Percentiles rank a stretch among this genome's conserved stretches.
These are phyloP conservation scores for Mycena citricolor DNA, from an alignment of 1,284 basidiomycete genomes.

Conservation along the genomic window DNA sequence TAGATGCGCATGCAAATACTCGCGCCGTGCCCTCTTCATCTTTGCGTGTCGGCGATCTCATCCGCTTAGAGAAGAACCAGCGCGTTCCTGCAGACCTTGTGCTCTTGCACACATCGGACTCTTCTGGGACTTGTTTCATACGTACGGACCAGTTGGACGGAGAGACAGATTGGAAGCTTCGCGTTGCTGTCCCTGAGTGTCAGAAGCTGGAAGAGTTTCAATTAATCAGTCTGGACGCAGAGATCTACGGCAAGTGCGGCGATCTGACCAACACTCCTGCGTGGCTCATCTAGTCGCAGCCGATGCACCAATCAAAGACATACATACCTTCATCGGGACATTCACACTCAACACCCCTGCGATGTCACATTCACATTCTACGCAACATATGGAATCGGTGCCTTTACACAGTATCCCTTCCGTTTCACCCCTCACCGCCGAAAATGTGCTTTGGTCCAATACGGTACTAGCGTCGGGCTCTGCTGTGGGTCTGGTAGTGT, in stretches of 20 bases:
- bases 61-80: conserved; percentile 95
- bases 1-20: conserved; percentile 51
- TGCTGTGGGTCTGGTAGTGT: conserved; percentile 90
- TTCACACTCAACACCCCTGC: conserved; percentile 70
- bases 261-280: conserved; percentile 5
- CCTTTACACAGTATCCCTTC: conserved; percentile 58
- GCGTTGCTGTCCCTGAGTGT: conserved; percentile 83
- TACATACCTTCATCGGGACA: conserved; percentile 93
- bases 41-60: conserved; percentile 89
- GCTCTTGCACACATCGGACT: conserved; percentile 83
- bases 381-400: conserved; percentile 43
- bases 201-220: conserved; percentile 75
- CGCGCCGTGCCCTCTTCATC: conserved; percentile 85
- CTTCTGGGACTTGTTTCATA: conserved; percentile 93
- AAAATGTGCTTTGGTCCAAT: conserved; percentile 97
- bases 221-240: conserved; percentile 75
- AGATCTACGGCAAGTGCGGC: conserved; percentile 69
- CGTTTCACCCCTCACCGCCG: conserved; percentile 82
- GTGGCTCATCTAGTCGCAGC: conserved; percentile 46
- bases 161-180: conserved; percentile 98
- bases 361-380: conserved; percentile 42
- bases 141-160: conserved; percentile 98
- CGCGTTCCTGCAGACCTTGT: conserved; percentile 95
- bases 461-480: conserved; percentile 96
- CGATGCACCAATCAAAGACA: conserved; percentile 95